Evolutionary conservation across 2,329 filamentous ascomycete genomes (phyloP).

Genomic region (Magnaporthiopsis incrustans): DNA sequence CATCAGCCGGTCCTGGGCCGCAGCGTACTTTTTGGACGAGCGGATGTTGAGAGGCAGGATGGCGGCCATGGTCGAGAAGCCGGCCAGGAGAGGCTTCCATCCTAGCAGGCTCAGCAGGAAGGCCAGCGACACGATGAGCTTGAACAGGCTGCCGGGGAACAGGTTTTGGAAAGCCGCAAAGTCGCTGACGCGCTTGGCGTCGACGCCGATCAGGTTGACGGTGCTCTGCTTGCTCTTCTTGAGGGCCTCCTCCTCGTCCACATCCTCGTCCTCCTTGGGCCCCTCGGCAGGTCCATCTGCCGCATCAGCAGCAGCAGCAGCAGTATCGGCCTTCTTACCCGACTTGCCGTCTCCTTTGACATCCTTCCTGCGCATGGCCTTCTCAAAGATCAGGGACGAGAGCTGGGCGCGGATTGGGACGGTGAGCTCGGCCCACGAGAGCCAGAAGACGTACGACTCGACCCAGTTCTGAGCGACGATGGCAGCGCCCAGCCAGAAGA

Average conservation of each 20-base stretch:
- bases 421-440: constrained; percentile 52
- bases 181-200: constrained; percentile 59
- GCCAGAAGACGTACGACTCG: constrained; percentile 50
- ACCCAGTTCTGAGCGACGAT: constrained; percentile 52
- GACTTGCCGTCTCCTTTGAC: constrained; percentile 54
- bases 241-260: constrained; percentile 37
- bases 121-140: constrained; percentile 55
- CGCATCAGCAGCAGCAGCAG: constrained; percentile 19
- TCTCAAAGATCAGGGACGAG: constrained; percentile 65
- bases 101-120: constrained; percentile 65
- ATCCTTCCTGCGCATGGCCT: constrained; percentile 70
- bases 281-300: constrained; percentile 22
- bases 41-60: constrained; percentile 62
- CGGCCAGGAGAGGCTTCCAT: constrained; percentile 59
- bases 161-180: constrained; percentile 60
- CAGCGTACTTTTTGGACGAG: constrained; percentile 56
- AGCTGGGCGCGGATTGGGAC: constrained; percentile 64
- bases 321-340: constrained; percentile 25
- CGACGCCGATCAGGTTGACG: constrained; percentile 73
- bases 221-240: constrained; percentile 57
- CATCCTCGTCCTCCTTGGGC: constrained; percentile 35
- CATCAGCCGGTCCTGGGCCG: constrained; percentile 63
- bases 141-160: constrained; percentile 54
- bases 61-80: constrained; percentile 54
- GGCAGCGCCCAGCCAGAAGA: constrained; percentile 52